These are phyloP conservation scores for Toxicodendron radicans DNA, from an alignment of 345 rosid genomes.

Conservation along the genomic window DNA sequence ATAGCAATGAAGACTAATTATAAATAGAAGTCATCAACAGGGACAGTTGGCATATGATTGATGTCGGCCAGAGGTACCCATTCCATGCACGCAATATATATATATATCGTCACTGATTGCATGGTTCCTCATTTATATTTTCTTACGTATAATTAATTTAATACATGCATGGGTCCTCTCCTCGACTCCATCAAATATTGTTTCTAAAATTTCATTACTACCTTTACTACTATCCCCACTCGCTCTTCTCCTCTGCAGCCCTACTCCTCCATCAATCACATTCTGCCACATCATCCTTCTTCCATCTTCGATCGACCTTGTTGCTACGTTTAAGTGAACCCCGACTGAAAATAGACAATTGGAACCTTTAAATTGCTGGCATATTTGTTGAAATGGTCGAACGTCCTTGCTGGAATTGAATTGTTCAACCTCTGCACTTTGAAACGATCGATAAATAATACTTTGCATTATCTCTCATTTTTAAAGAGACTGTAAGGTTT, in stretches of 20 bases:
- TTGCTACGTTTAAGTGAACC: neutral
- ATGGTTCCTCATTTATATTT: slow-evolving; percentile 21
- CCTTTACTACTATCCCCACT: slow-evolving; percentile 1
- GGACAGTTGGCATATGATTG: slow-evolving; percentile 34
- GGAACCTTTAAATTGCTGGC: neutral
- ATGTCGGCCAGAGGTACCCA: slow-evolving; percentile 29
- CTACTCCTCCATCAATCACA: neutral
- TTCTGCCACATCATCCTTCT: neutral
- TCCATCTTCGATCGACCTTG: too few species aligned
- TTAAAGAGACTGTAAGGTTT: too few species aligned
- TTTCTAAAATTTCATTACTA: neutral
- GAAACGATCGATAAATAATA: neutral
- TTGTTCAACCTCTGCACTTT: neutral
- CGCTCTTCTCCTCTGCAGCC: slow-evolving; percentile 9
- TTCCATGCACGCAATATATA: slow-evolving; percentile 55
- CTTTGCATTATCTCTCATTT: neutral
- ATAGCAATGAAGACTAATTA: neutral
- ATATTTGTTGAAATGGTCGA: neutral
- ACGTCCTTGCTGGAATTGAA: neutral
- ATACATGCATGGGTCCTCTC: slow-evolving; percentile 18
- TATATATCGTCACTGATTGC: slow-evolving; percentile 33
- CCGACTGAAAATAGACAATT: neutral
- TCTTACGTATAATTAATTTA: neutral
- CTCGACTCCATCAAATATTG: neutral
- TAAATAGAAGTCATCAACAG: slow-evolving; percentile 21